phyloP scores from a whole-genome alignment of 345 rosid species.

The Syzygium oleosum region DNA sequence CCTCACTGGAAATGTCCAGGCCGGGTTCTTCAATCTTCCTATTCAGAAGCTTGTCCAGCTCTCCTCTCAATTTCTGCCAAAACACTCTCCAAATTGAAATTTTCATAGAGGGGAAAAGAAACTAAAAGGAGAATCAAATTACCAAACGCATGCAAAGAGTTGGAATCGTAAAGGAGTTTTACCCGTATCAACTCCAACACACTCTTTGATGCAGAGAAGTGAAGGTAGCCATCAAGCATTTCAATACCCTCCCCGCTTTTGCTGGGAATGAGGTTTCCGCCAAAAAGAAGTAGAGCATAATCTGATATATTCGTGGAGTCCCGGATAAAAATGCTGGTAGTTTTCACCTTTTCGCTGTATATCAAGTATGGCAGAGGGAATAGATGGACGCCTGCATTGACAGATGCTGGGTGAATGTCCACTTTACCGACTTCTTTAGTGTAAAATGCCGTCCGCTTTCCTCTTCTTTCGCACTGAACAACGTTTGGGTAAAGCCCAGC shows the following conservation, averaged over 20 bases:
- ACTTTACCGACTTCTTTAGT: constrained; percentile 95
- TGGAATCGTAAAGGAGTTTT: not conserved
- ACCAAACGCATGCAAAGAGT: not conserved
- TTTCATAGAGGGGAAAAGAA: not conserved
- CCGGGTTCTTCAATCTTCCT: constrained; percentile 86
- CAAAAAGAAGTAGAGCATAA: constrained; percentile 88
- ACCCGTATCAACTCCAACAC: constrained; percentile 76
- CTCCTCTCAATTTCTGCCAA: constrained; percentile 63
- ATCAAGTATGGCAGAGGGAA: constrained; percentile 87
- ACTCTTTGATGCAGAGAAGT: constrained; percentile 82
- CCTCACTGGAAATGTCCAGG: constrained; percentile 64
- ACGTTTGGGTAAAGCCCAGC: constrained; percentile 98
- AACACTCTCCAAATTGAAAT: not conserved
- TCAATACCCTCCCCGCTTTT: constrained; percentile 80
- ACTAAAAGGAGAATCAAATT: not conserved
- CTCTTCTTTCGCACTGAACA: constrained; percentile 95
- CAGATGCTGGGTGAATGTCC: constrained; percentile 91
- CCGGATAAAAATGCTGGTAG: constrained; percentile 58
- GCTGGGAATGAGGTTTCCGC: constrained; percentile 73
- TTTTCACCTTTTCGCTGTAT: constrained; percentile 92
- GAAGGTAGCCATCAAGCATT: constrained; percentile 96
- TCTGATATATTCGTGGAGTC: constrained; percentile 96
- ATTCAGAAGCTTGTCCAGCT: constrained; percentile 72
- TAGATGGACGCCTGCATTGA: constrained; percentile 65
- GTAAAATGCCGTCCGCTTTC: constrained; percentile 83